phyloP scores from a whole-genome alignment of 331 rosid genomes.

The Erythrophleum ivorense region DNA sequence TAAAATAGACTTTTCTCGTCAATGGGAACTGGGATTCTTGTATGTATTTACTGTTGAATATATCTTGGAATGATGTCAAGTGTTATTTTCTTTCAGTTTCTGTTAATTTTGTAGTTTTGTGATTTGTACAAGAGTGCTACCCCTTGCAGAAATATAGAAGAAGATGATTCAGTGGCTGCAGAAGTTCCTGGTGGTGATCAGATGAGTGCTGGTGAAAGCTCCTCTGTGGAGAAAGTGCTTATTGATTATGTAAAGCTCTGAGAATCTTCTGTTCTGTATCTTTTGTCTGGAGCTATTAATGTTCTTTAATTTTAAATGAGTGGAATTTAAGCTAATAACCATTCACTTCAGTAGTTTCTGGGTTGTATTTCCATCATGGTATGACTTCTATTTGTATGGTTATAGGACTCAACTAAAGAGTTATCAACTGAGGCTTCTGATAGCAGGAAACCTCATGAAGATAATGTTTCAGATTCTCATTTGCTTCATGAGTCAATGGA shows the following conservation, averaged over 20 bases:
- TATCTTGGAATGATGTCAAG: background rate
- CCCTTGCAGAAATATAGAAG: slow-evolving; percentile 73
- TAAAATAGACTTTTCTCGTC: too few relatives aligned
- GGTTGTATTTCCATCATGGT: slow-evolving; percentile 24
- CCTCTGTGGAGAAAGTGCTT: slow-evolving; percentile 59
- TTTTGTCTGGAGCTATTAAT: slow-evolving; percentile 29
- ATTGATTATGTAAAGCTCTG: slow-evolving; percentile 56
- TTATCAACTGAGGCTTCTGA: slow-evolving; percentile 50
- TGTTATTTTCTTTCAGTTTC: slow-evolving; percentile 18
- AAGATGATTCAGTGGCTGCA: slow-evolving; percentile 62
- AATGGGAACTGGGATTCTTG: slow-evolving; percentile 29
- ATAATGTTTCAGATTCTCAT: slow-evolving; percentile 58
- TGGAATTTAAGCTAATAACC: slow-evolving; percentile 34
- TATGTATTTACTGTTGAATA: slow-evolving; percentile 10
- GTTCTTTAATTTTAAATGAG: slow-evolving; percentile 23
- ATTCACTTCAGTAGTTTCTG: slow-evolving; percentile 14
- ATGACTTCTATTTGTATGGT: slow-evolving; percentile 43
- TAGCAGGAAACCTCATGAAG: slow-evolving; percentile 47
- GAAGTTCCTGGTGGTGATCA: slow-evolving; percentile 64
- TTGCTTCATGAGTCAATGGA: slow-evolving; percentile 49
- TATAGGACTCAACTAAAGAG: slow-evolving; percentile 66
- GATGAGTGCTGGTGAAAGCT: slow-evolving; percentile 58
- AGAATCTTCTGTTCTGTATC: slow-evolving; percentile 29
- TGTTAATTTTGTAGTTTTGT: slow-evolving; percentile 26
- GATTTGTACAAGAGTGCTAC: slow-evolving; percentile 31